Conservation (phyloP, 257 asterid species). For the Solanum bukasovii region DNA sequence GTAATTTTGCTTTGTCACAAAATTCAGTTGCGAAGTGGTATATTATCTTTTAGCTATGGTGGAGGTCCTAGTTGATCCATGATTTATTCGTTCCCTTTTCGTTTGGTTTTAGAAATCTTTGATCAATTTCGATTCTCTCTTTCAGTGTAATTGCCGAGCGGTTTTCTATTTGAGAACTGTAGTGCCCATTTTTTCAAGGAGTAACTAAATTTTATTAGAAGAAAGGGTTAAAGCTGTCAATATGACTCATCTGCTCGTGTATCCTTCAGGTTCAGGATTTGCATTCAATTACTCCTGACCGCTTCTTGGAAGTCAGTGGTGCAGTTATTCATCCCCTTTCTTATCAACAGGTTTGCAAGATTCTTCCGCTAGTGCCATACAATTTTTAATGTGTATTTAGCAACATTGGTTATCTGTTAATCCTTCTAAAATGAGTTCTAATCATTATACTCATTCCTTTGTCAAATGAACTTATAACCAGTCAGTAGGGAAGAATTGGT, state of each 20-base stretch:
- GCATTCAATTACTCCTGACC: slow-evolving; percentile 80
- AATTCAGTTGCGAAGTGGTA: neutral
- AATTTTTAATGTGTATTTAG: neutral
- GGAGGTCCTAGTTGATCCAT: neutral
- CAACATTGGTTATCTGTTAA: neutral
- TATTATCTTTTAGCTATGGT: neutral
- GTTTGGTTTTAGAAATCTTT: neutral
- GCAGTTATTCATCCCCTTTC: slow-evolving; percentile 97
- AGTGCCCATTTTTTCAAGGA: neutral
- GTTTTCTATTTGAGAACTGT: neutral
- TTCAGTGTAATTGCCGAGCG: neutral
- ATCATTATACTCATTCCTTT: neutral
- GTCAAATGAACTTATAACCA: neutral
- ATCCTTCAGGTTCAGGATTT: slow-evolving; percentile 89
- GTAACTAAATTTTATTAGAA: neutral
- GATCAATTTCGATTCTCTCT: neutral
- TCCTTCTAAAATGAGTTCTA: neutral
- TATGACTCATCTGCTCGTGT: neutral
- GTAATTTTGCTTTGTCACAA: neutral
- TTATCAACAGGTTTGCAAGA: slow-evolving; percentile 83
- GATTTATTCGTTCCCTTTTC: neutral
- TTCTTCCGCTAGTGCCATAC: neutral
- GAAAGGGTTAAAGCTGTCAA: neutral
- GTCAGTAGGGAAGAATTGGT: neutral
- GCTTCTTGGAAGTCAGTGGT: slow-evolving; percentile 97